A percentile compares a stretch with the other conserved stretches of the same genome.
Evolutionary conservation across 2,329 filamentous ascomycete species (phyloP).

Genomic region (Apiospora aurea): DNA sequence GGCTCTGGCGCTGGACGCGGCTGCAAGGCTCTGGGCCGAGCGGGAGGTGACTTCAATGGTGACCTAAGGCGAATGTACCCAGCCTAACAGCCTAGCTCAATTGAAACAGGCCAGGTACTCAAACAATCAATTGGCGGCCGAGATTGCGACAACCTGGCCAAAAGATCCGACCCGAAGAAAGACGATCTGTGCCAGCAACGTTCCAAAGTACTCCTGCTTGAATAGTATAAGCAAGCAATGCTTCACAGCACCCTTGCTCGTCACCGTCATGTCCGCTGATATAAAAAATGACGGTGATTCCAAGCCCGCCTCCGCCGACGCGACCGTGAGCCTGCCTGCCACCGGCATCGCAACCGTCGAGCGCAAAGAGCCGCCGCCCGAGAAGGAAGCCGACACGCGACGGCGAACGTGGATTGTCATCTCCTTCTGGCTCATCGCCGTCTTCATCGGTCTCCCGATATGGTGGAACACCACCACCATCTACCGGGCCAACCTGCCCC

Average conservation of each 20-base stretch:
- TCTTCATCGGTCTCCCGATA: constrained; percentile 85
- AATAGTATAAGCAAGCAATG: constrained; percentile 12
- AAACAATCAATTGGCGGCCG: background rate
- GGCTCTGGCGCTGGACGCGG: background rate
- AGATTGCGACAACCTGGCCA: constrained; percentile 13
- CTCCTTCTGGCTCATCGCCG: constrained; percentile 89
- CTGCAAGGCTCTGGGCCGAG: constrained; percentile 4
- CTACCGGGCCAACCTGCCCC: constrained; percentile 82
- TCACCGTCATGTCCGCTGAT: constrained; percentile 23
- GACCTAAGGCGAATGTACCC: background rate
- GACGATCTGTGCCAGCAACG: background rate
- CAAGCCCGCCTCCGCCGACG: constrained; percentile 12
- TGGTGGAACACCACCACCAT: constrained; percentile 97
- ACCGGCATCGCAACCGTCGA: constrained; percentile 20
- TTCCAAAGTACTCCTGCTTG: background rate
- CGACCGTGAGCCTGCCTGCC: constrained; percentile 11
- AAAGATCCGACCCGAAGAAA: background rate
- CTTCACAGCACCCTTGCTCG: constrained; percentile 12
- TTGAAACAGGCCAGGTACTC: background rate
- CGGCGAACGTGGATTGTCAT: constrained; percentile 78
- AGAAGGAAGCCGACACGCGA: constrained; percentile 72
- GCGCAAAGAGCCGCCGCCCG: constrained; percentile 72
- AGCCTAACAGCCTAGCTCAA: background rate
- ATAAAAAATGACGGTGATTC: constrained; percentile 15
- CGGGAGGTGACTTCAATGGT: no score